phyloP scores from a whole-genome alignment of 805 yeast genomes.

The Spathaspora girioi region DNA sequence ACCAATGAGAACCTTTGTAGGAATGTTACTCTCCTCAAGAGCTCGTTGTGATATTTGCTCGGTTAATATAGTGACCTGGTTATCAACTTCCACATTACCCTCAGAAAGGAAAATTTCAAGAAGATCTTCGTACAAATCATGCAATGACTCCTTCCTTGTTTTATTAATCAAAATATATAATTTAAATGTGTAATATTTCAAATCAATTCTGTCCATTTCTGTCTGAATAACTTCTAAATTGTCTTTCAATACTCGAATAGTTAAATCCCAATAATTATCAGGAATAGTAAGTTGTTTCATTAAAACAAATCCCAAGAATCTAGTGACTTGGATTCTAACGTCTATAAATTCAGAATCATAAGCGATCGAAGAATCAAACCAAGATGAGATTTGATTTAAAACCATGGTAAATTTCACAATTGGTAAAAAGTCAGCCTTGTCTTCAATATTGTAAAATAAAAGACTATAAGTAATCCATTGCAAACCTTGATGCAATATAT shows the following conservation, averaged over 20 bases:
- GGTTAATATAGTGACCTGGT: slow-evolving; percentile 1
- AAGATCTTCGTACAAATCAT: slow-evolving; percentile 1
- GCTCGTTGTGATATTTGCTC: slow-evolving; percentile 2
- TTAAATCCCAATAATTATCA: slow-evolving; percentile 35
- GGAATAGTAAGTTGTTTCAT: slow-evolving; percentile 14
- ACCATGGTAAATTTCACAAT: slow-evolving; percentile 64
- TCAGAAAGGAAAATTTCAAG: slow-evolving; percentile 1
- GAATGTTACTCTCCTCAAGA: slow-evolving; percentile 15
- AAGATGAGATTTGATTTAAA: slow-evolving; percentile 45
- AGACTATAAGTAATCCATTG: slow-evolving; percentile 46
- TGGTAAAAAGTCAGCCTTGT: slow-evolving; percentile 46
- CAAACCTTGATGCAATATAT: slow-evolving; percentile 42
- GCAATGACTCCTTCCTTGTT: background rate
- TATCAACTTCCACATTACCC: background rate
- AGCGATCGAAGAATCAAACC: slow-evolving; percentile 62
- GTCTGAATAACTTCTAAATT: slow-evolving; percentile 40
- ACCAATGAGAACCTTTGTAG: slow-evolving; percentile 15
- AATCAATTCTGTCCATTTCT: slow-evolving; percentile 35
- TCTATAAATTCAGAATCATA: slow-evolving; percentile 53
- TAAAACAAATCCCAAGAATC: slow-evolving; percentile 33
- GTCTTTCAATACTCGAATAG: slow-evolving; percentile 38
- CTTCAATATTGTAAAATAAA: slow-evolving; percentile 33
- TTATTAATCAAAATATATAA: slow-evolving; percentile 17
- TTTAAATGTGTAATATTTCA: slow-evolving; percentile 46
- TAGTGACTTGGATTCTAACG: slow-evolving; percentile 49